These are phyloP conservation scores for Metschnikowia matae DNA, from an alignment of 805 yeast genomes.

Conservation along the genomic window DNA sequence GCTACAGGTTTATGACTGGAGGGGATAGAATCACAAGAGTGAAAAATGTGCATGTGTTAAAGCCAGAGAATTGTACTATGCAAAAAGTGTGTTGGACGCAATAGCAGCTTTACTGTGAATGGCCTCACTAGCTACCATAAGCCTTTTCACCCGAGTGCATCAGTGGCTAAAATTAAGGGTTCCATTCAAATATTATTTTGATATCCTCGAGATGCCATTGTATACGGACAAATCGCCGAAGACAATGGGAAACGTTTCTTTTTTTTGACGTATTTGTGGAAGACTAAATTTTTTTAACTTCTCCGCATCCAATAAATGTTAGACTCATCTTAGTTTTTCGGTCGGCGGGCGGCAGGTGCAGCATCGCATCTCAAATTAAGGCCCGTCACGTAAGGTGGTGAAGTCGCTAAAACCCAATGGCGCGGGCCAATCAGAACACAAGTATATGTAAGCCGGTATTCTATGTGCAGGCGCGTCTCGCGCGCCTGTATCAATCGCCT, in stretches of 20 bases:
- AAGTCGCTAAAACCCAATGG: background rate
- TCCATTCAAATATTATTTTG: no score
- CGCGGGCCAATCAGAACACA: background rate
- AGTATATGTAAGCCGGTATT: background rate
- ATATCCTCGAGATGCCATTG: no score
- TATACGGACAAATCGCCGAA: no score
- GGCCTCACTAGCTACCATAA: background rate
- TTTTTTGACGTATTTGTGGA: background rate
- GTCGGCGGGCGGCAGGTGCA: background rate
- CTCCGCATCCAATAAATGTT: no score
- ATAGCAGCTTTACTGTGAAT: background rate
- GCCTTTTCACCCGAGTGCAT: background rate
- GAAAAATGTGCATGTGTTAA: no score
- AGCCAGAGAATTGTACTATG: background rate
- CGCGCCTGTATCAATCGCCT: conserved; percentile 3
- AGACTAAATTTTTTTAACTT: background rate
- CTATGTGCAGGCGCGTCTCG: background rate
- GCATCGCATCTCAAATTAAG: background rate
- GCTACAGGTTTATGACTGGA: background rate
- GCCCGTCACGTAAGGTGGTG: background rate
- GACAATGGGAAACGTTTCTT: no score
- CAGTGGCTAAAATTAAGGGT: no score
- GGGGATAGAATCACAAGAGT: background rate
- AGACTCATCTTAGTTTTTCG: background rate
- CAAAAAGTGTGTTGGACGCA: background rate